Evolutionary conservation across 2,329 filamentous ascomycete genomes (phyloP).

Genomic region (Diaporthe citrichinensis): DNA sequence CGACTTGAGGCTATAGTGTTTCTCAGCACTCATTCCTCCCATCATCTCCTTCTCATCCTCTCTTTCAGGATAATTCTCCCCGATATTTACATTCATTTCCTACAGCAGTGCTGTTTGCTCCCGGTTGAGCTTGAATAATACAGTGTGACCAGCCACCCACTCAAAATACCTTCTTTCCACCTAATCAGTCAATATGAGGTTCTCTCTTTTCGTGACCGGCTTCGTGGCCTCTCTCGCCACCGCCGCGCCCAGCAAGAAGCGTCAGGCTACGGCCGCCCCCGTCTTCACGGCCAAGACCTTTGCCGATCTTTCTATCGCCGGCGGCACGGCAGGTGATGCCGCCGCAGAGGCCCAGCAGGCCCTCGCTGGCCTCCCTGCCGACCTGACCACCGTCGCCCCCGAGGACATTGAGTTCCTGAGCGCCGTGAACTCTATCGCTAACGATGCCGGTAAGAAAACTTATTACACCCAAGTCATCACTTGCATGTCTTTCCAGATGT

Average conservation of each 20-base stretch:
- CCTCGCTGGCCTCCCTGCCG: slow-evolving; percentile 49
- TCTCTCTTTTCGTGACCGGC: slow-evolving; percentile 46
- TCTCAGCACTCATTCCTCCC: neutral
- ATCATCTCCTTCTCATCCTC: slow-evolving; percentile 1
- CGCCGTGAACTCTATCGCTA: slow-evolving; percentile 59
- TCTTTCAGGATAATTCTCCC: slow-evolving; percentile 1
- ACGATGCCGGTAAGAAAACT: slow-evolving; percentile 53
- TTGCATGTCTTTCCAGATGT: neutral
- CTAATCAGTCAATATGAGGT: slow-evolving; percentile 46
- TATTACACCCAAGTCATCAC: neutral
- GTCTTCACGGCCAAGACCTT: slow-evolving; percentile 51
- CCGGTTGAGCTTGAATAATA: slow-evolving; percentile 30
- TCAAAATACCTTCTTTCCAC: slow-evolving; percentile 10
- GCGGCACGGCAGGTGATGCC: slow-evolving; percentile 53
- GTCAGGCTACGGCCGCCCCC: slow-evolving; percentile 8
- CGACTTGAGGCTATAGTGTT: neutral
- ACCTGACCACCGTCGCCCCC: slow-evolving; percentile 54
- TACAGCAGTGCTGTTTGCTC: slow-evolving; percentile 28
- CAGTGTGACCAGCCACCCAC: neutral
- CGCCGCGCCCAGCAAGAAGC: slow-evolving; percentile 46
- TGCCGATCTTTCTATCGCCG: slow-evolving; percentile 53
- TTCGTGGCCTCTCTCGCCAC: slow-evolving; percentile 43
- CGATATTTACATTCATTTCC: neutral
- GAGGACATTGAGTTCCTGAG: slow-evolving; percentile 57
- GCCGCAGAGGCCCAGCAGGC: slow-evolving; percentile 51